phyloP scores from a whole-genome alignment of 2,329 filamentous ascomycete species.

The Tolypocladium inflatum region DNA sequence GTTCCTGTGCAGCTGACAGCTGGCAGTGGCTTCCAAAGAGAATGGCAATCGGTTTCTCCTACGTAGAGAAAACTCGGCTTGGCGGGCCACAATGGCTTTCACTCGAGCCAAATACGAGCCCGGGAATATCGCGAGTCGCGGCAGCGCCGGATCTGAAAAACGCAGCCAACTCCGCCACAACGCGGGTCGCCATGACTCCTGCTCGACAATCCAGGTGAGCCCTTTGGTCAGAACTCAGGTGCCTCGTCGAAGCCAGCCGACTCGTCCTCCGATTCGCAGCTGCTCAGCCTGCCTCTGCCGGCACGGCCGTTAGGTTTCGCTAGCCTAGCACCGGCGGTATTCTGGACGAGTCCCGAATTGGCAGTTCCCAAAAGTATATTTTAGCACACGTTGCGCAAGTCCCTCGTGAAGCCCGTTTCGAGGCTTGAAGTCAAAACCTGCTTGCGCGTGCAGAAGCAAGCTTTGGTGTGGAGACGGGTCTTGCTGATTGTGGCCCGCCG shows the following conservation, averaged over 20 bases:
- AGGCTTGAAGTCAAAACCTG: background rate
- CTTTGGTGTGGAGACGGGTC: background rate
- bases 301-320: background rate
- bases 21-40: background rate
- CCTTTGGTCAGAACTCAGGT: background rate
- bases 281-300: too few relatives aligned
- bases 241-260: background rate
- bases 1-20: background rate
- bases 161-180: background rate
- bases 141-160: background rate
- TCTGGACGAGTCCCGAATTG: background rate
- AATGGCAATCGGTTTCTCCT: too few relatives aligned
- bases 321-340: background rate
- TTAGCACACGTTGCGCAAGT: background rate
- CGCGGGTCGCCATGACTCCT: background rate
- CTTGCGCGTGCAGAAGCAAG: background rate
- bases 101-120: background rate
- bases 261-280: background rate
- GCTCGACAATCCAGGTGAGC: background rate
- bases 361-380: background rate
- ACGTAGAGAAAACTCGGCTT: background rate
- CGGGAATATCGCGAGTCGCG: background rate
- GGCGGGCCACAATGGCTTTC: background rate
- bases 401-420: background rate
- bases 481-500: background rate